phyloP scores from a whole-genome alignment of 805 yeast species.

The Metschnikowia matae region DNA sequence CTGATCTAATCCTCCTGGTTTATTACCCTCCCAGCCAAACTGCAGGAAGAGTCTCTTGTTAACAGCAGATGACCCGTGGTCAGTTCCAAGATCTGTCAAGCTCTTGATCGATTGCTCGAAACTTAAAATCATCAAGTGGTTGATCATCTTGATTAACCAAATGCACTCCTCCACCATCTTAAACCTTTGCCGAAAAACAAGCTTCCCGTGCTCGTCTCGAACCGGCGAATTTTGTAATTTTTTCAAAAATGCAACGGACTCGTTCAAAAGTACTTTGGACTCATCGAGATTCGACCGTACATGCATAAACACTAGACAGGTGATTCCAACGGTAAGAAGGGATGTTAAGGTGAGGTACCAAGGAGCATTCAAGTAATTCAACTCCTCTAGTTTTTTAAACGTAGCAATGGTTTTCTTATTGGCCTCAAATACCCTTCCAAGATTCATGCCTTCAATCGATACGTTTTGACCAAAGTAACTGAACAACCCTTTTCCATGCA shows the following conservation, averaged over 20 bases:
- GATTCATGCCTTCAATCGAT: conserved; percentile 27
- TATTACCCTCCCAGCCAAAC: conserved; percentile 32
- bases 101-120: conserved; percentile 37
- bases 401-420: conserved; percentile 12
- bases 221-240: conserved; percentile 29
- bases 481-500: conserved; percentile 35
- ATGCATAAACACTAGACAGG: conserved; percentile 39
- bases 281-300: conserved; percentile 33
- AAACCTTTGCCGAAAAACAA: conserved; percentile 31
- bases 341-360: conserved; percentile 50
- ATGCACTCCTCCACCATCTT: conserved; percentile 56
- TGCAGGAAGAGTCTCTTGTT: conserved; percentile 47
- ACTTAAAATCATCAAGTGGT: conserved; percentile 46
- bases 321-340: conserved; percentile 43
- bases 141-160: conserved; percentile 59
- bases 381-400: conserved; percentile 15
- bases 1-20: conserved; percentile 5
- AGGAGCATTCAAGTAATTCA: conserved; percentile 37
- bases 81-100: conserved; percentile 43
- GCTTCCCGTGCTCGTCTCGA: conserved; percentile 26
- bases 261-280: conserved; percentile 23
- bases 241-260: conserved; percentile 22
- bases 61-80: conserved; percentile 50
- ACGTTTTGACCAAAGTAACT: conserved; percentile 31
- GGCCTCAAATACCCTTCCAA: conserved; percentile 28